Base-by-base conservation (phyloP, 805 yeast genomes). In the Saturnispora saitoi region DNA sequence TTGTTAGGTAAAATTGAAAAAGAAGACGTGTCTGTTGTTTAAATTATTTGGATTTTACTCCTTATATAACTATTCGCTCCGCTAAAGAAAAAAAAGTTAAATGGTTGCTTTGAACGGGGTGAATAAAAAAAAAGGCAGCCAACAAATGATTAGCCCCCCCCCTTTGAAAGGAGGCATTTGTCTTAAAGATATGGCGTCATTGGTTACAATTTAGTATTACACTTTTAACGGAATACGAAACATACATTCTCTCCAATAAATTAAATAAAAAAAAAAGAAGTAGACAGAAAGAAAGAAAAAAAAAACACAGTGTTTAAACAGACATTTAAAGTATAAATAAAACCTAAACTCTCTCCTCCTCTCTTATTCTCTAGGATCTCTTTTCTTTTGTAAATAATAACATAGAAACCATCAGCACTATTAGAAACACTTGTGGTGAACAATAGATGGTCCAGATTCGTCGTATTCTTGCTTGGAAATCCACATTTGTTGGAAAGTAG, bases 401-500 rank as follows among this genome's bases (percentile, higher is more conserved):
- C 38, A 34, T 12, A 32, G 14, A 14, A 32, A 34, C 38, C 17
- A 34, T 34, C 19, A 11, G 7, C 24, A 34, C 3, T 15, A 28
- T 80, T 83, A 84, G 83, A 85, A 85, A 79, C 95, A 86, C 78
- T 86, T 86, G 77, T 85, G 90, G 83, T 86, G 93, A 67, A 93
- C 99, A 71, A 93, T 93, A 58, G 97, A 89, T 68, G 99, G 99
- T 70, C 99, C 99, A 77, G 96, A 87, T 81, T 93, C 99, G 83
- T 93, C 99, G 86, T 93, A 93, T 81, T 93, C 99, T 80, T 93
- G 98, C 83, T 93, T 93, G 70, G 98, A 90, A 86, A 93, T 89
- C 99, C 99, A 93, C 98, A 93, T 91, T 78, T 93, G 98, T 82
- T 93, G 98, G 97, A 93, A 93, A 72, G 99, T 93, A 56, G 96